These are phyloP conservation scores for Tylopilus intermedius DNA, from an alignment of 768 basidiomycete species.

Conservation along the genomic window DNA sequence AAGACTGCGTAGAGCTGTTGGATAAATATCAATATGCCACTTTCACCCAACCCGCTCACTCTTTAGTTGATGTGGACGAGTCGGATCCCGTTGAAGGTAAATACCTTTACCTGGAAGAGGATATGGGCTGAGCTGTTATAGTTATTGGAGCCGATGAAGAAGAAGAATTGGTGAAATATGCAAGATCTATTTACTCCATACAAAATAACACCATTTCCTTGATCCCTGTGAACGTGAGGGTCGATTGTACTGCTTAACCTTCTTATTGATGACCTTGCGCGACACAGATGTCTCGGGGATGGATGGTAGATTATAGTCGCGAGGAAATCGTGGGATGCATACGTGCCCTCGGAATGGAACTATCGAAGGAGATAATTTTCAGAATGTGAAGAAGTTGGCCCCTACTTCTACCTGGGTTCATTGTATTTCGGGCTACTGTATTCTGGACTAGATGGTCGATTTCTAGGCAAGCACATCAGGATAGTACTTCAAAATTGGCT, in stretches of 20 bases:
- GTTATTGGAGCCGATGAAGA: constrained; percentile 11
- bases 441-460: too few relatives aligned
- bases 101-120: neutral
- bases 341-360: constrained; percentile 38
- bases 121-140: constrained; percentile 13
- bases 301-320: constrained; percentile 29
- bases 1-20: constrained; percentile 53
- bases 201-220: constrained; percentile 17
- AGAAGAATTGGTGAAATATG: constrained; percentile 18
- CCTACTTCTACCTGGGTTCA: neutral
- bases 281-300: constrained; percentile 21
- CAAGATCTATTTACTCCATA: constrained; percentile 24
- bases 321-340: constrained; percentile 40
- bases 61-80: constrained; percentile 32
- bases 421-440: neutral
- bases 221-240: constrained; percentile 25
- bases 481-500: too few relatives aligned
- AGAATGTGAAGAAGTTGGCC: constrained; percentile 13
- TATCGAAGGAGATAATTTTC: constrained; percentile 41
- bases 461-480: too few relatives aligned
- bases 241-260: neutral
- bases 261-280: constrained; percentile 5
- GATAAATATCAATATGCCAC: constrained; percentile 64
- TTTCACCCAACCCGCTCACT: constrained; percentile 63
- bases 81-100: constrained; percentile 24